These are phyloP conservation scores for Geotrichum australiense DNA, from an alignment of 1,139 yeast species.

Conservation along the genomic window DNA sequence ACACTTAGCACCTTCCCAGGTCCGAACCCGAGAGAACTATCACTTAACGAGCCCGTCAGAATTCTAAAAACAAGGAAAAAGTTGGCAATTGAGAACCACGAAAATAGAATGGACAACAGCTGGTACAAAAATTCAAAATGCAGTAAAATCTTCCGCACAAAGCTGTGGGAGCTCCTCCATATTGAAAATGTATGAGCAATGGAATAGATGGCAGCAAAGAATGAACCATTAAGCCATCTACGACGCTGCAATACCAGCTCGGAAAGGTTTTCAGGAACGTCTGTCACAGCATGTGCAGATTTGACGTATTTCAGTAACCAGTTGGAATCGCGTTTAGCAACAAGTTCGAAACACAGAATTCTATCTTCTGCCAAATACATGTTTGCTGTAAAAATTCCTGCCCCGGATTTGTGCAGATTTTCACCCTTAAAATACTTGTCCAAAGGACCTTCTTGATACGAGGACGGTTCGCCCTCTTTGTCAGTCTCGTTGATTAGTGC, in stretches of 20 bases:
- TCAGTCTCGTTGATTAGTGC: slow-evolving; percentile 57
- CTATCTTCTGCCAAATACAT: slow-evolving; percentile 86
- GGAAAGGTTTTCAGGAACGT: slow-evolving; percentile 67
- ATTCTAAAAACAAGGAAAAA: slow-evolving; percentile 72
- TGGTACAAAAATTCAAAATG: slow-evolving; percentile 71
- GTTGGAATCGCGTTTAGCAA: slow-evolving; percentile 55
- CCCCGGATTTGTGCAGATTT: slow-evolving; percentile 44
- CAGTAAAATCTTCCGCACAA: slow-evolving; percentile 52
- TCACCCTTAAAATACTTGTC: slow-evolving; percentile 79
- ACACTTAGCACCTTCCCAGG: slow-evolving; percentile 77
- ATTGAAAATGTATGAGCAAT: slow-evolving; percentile 63
- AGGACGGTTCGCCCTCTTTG: slow-evolving; percentile 39
- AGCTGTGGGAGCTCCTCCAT: slow-evolving; percentile 62
- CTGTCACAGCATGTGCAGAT: slow-evolving; percentile 74
- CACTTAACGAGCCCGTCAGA: slow-evolving; percentile 61
- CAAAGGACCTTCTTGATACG: slow-evolving; percentile 66
- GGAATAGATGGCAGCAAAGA: slow-evolving; percentile 75
- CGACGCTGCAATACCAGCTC: slow-evolving; percentile 74
- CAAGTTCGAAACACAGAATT: slow-evolving; percentile 72
- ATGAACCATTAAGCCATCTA: slow-evolving; percentile 81
- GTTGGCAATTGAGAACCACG: slow-evolving; percentile 76
- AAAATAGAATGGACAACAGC: slow-evolving; percentile 54
- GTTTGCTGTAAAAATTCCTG: slow-evolving; percentile 71
- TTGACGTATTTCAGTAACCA: slow-evolving; percentile 69
- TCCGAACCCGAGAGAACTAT: slow-evolving; percentile 45